Percentiles rank a stretch among this genome's conserved stretches.
phyloP scores from a whole-genome alignment of 176 grass and related monocot genomes.

The Ensete ventricosum region DNA sequence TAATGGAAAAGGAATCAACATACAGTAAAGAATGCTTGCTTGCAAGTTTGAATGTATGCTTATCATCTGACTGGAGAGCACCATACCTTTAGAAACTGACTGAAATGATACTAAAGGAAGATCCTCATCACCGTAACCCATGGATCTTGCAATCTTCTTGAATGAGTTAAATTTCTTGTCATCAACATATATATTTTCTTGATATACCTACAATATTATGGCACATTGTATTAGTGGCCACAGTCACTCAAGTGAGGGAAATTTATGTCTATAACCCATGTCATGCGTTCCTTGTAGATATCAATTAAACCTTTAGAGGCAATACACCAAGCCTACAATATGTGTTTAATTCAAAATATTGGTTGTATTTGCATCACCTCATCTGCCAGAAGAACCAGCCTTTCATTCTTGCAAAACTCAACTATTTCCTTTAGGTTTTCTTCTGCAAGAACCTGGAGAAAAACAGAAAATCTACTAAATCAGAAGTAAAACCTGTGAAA shows the following conservation, averaged over 20 bases:
- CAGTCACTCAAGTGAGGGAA: not conserved
- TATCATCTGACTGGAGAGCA: not conserved
- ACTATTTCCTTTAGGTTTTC: conserved; percentile 88
- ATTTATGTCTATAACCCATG: not conserved
- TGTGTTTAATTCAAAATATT: conserved; percentile 18
- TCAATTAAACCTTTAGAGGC: not conserved
- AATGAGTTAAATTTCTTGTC: conserved; percentile 86
- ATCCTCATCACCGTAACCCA: conserved; percentile 74
- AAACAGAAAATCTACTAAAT: conserved; percentile 10
- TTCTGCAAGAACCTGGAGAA: conserved; percentile 62
- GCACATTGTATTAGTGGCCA: conserved; percentile 13
- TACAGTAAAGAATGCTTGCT: not conserved
- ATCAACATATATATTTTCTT: conserved; percentile 95
- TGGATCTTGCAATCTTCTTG: conserved; percentile 82
- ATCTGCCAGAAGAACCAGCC: conserved; percentile 84
- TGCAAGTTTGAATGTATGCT: not conserved
- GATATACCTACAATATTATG: conserved; percentile 52
- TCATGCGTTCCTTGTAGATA: not conserved
- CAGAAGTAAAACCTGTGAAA: not conserved
- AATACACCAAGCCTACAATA: not conserved
- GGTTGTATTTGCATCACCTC: conserved; percentile 38
- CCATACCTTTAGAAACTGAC: conserved; percentile 82
- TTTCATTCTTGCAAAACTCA: conserved; percentile 92
- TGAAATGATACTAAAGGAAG: conserved; percentile 79
- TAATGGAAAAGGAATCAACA: conserved; percentile 12